Conservation (phyloP, 2,329 filamentous ascomycete species). For the Zymoseptoria passerinii region DNA sequence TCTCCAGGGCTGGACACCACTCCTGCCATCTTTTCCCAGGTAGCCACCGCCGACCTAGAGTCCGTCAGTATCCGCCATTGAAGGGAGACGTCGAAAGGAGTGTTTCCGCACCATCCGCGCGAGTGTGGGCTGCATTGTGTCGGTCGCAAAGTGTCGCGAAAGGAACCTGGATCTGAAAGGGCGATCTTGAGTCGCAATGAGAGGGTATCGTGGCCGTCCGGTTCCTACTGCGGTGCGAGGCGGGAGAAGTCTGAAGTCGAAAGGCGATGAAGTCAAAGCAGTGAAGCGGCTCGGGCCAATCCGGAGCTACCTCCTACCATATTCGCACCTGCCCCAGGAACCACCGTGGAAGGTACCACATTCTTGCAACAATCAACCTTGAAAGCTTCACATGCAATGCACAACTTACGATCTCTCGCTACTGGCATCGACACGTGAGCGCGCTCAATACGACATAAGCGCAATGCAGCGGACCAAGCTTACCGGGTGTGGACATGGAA, state of each 20-base stretch:
- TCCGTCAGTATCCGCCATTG: not conserved
- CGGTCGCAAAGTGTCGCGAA: not conserved
- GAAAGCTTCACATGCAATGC: not conserved
- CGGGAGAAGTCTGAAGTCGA: not conserved
- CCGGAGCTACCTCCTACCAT: not conserved
- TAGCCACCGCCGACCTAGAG: conserved; percentile 2
- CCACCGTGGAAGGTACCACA: not conserved
- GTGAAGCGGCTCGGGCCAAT: not conserved
- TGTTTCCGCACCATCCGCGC: conserved; percentile 18
- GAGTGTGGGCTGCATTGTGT: conserved; percentile 25
- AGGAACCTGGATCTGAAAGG: not conserved
- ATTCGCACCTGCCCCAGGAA: not conserved
- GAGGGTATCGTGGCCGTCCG: not conserved
- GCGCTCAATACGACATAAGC: conserved; percentile 5
- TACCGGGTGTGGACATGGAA: conserved; percentile 26
- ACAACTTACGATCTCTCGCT: not conserved
- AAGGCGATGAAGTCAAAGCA: not conserved
- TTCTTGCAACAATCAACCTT: not conserved
- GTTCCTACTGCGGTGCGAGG: not conserved
- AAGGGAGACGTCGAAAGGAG: not conserved
- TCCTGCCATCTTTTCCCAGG: not conserved
- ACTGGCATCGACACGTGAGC: not conserved
- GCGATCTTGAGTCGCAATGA: not conserved
- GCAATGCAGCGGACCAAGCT: conserved; percentile 21
- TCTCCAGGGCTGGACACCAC: conserved; percentile 28